Evolutionary conservation across 306 rosid genomes (phyloP).

Genomic region (Pyrus communis): DNA sequence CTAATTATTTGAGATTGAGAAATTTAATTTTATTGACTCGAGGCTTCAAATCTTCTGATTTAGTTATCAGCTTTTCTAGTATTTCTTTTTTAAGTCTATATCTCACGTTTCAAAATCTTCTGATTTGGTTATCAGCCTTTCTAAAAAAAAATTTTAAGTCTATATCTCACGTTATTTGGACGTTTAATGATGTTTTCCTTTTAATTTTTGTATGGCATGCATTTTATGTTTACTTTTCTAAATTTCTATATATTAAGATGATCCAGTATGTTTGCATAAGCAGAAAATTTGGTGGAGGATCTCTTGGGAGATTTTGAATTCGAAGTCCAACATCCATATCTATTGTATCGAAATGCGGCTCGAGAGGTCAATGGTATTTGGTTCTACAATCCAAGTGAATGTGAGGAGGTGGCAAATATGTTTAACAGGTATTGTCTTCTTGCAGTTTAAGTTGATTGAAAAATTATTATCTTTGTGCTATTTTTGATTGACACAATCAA

Average conservation of each 20-base stretch:
- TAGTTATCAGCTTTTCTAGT: not conserved
- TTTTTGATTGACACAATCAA: not conserved
- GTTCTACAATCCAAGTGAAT: slow-evolving; percentile 86
- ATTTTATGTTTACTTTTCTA: not conserved
- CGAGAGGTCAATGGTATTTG: slow-evolving; percentile 96
- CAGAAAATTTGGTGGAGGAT: slow-evolving; percentile 92
- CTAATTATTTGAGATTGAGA: not conserved
- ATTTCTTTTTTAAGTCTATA: not conserved
- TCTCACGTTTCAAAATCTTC: not conserved
- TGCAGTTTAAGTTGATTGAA: not conserved
- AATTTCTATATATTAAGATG: not conserved
- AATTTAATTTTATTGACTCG: not conserved
- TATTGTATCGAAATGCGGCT: slow-evolving; percentile 73
- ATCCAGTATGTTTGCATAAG: not conserved
- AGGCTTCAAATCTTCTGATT: not conserved
- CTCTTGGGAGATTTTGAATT: slow-evolving; percentile 86
- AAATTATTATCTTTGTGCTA: not conserved
- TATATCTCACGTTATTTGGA: not conserved
- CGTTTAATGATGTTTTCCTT: not conserved
- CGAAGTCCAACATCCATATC: slow-evolving; percentile 79
- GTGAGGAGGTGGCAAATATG: slow-evolving; percentile 88
- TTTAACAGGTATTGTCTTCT: slow-evolving; percentile 47
- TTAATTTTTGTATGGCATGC: not conserved
- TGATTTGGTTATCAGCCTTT: not conserved
- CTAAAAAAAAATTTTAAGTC: too few species aligned